Conservation (phyloP, 148 eudicot species). For the Rhododendron mucronatum region DNA sequence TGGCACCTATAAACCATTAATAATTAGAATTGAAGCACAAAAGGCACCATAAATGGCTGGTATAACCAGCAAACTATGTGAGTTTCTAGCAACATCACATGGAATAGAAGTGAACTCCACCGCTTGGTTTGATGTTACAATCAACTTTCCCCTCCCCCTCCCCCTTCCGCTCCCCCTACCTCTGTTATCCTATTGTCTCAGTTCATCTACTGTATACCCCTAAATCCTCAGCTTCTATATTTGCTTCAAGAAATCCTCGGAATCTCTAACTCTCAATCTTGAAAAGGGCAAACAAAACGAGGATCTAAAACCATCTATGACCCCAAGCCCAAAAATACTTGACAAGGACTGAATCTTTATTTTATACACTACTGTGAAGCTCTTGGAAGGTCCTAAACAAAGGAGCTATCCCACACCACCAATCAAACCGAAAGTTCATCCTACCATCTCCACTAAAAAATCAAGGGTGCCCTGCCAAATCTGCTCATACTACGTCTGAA, state of each 20-base stretch:
- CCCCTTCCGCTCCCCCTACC: neutral
- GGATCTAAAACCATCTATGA: neutral
- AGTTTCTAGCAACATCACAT: neutral
- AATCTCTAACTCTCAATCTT: neutral
- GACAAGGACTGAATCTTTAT: neutral
- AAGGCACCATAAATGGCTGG: neutral
- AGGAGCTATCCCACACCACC: neutral
- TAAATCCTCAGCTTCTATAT: neutral
- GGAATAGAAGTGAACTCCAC: neutral
- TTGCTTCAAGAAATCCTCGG: neutral
- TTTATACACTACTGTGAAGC: neutral
- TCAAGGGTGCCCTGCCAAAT: neutral
- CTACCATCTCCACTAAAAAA: neutral
- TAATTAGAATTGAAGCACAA: neutral
- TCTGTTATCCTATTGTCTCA: neutral
- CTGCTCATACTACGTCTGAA: neutral
- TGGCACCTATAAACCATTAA: neutral
- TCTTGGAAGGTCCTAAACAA: neutral
- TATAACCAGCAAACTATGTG: neutral
- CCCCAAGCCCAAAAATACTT: neutral
- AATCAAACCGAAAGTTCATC: neutral
- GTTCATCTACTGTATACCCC: neutral
- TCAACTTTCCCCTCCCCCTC: neutral
- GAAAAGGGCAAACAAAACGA: neutral
- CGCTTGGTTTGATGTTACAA: neutral